phyloP scores from a whole-genome alignment of 2,329 filamentous ascomycete genomes.

The Hawksworthiomyces lignivorus region DNA sequence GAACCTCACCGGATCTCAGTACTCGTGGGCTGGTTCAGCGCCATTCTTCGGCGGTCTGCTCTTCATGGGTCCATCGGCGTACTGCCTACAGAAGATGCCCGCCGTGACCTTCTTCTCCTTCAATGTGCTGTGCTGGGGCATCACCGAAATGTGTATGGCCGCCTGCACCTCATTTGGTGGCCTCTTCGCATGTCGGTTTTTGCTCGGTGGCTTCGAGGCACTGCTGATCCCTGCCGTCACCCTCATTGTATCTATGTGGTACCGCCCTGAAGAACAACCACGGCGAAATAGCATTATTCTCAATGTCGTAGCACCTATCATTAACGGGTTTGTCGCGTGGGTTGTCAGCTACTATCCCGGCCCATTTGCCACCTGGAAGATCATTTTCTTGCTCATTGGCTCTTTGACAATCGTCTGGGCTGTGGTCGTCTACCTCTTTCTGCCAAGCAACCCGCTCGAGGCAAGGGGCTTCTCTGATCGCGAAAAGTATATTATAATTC shows the following conservation, averaged over 20 bases:
- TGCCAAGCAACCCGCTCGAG: conserved; percentile 18
- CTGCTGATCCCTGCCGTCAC: conserved; percentile 18
- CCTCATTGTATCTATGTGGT: conserved; percentile 17
- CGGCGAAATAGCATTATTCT: conserved; percentile 20
- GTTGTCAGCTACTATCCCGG: conserved; percentile 17
- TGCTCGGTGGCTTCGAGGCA: conserved; percentile 18
- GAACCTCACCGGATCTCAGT: conserved; percentile 19
- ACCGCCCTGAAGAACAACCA: conserved; percentile 20
- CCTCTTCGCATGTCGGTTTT: conserved; percentile 17
- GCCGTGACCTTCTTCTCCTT: conserved; percentile 14
- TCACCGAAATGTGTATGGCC: conserved; percentile 16
- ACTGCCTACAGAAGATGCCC: conserved; percentile 16
- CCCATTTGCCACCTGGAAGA: conserved; percentile 19
- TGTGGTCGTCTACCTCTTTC: conserved; percentile 15
- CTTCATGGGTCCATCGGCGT: conserved; percentile 18
- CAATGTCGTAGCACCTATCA: conserved; percentile 19
- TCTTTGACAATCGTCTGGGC: conserved; percentile 18
- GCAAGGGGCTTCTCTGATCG: conserved; percentile 9
- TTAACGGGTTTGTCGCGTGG: conserved; percentile 19
- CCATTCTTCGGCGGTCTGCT: conserved; percentile 18
- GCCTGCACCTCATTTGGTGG: conserved; percentile 16
- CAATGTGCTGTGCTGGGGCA: conserved; percentile 17
- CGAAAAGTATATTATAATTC: conserved; percentile 14
- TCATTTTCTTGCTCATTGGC: conserved; percentile 20
- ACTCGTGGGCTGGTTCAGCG: conserved; percentile 19